Percentiles rank a stretch among this genome's conserved stretches.
Conservation (phyloP, 441 rosid genomes). For the Flueggea neowawraea region DNA sequence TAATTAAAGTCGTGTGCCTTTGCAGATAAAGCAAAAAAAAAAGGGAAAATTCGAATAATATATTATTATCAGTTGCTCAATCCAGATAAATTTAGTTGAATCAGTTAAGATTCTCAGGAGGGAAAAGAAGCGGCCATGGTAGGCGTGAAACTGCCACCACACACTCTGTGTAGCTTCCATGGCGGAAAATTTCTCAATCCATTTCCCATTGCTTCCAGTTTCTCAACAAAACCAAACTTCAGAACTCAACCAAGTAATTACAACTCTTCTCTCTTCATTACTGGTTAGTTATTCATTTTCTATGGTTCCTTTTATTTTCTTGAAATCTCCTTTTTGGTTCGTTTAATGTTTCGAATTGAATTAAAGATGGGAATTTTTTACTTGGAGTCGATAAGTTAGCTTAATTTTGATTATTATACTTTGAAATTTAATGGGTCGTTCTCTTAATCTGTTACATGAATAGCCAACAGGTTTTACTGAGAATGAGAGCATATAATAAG, state of each 20-base stretch:
- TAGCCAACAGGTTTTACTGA: not conserved
- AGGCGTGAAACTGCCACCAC: constrained; percentile 38
- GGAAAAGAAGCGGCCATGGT: constrained; percentile 30
- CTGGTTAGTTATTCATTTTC: constrained; percentile 19
- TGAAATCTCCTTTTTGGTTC: not conserved
- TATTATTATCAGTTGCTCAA: no score
- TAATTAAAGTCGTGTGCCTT: no score
- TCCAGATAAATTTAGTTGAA: no score
- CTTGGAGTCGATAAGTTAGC: not conserved
- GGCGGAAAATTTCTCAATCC: constrained; percentile 30
- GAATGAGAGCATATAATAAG: no score
- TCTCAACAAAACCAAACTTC: constrained; percentile 23
- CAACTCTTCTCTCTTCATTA: constrained; percentile 13
- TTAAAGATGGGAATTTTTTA: not conserved
- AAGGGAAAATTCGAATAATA: no score
- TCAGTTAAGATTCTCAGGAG: no score
- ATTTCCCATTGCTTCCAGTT: constrained; percentile 21
- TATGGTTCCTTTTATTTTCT: not conserved
- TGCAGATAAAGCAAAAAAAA: no score
- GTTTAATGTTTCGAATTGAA: not conserved
- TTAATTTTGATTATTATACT: not conserved
- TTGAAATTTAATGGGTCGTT: not conserved
- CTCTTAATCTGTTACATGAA: constrained; percentile 1
- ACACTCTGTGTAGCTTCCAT: constrained; percentile 26
- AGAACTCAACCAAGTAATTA: constrained; percentile 4